A percentile compares a stretch with the other conserved stretches of the same genome.
Conservation (phyloP, 2,329 filamentous ascomycete genomes). For the Rosellinia necatrix region DNA sequence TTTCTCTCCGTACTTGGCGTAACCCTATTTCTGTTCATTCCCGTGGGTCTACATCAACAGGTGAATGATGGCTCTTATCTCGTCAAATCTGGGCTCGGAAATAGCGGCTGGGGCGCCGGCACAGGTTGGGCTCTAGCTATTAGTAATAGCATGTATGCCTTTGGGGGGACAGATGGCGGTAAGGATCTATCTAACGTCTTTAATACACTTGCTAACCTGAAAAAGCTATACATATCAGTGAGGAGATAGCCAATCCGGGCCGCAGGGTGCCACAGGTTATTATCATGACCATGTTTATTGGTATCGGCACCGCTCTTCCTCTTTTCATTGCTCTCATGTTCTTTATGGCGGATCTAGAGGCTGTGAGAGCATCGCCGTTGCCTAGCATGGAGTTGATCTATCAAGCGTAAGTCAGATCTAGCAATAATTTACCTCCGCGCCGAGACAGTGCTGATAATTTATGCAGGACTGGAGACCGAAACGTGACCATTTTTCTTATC, state of each 20-base stretch:
- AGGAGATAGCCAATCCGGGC: background rate
- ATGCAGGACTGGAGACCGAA: background rate
- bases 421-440: background rate
- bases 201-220: background rate
- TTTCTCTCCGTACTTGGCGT: background rate
- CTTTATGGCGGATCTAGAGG: background rate
- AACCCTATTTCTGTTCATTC: background rate
- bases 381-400: background rate
- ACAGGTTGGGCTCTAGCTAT: background rate
- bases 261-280: constrained; percentile 3
- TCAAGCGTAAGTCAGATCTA: background rate
- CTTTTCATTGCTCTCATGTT: background rate
- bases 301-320: background rate
- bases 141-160: background rate
- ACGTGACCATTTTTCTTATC: background rate
- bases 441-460: background rate
- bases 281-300: constrained; percentile 1
- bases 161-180: background rate
- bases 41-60: background rate
- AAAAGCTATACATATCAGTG: background rate
- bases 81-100: background rate
- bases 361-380: background rate
- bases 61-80: constrained; percentile 3
- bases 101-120: constrained; percentile 3
- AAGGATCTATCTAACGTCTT: background rate